Base-by-base conservation (phyloP, 2,329 filamentous ascomycete species). In the Trichophaea hybrida region DNA sequence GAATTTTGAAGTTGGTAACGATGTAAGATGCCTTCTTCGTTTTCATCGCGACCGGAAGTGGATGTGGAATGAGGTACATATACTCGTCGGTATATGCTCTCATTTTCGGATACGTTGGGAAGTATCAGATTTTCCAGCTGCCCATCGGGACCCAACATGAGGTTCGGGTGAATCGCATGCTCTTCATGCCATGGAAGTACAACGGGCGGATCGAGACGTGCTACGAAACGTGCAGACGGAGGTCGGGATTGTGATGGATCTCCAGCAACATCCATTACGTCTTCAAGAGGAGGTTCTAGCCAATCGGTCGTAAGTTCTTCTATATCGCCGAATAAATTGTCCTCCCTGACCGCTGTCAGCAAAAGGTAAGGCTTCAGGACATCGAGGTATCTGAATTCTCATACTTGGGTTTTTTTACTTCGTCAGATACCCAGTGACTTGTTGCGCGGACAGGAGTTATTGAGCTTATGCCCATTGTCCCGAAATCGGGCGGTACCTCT, bases 181-280 rank as follows among this genome's bases (percentile, higher is more conserved):
- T 68, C 66, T 37, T 68, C 66, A 15, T 61, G 57, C 13, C 64
- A 78, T 0, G 87, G 83, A 4, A 93, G 75, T 10, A 84, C 77
- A 7, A 94, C 73, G 0, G 87, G 85, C 1, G 87, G 88, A 59
- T 87, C 80, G 56, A 93, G 83, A 8, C 79, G 80, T 1, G 85
- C 86, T 48, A 84, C 79, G 70, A 93, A 93, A 65, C 67, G 65
- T 6, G 66, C 61, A n/a, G 60, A 33, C 2, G 61, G 54, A 4
- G 61, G 49, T 5, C 57, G 59, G 6, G 38, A 5, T 24, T 56
- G 40, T 5, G 57, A 38, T 48, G 44, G 15, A 12, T 57, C 52
- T 8, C 62, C 62, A 8, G 61, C 58, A 1, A 61, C 59, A 4
- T 67, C 63, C 40, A 66, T 62, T 24, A 66, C 61, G 43, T 65